Conservation (phyloP, 345 rosid genomes). For the Nasturtium officinale region DNA sequence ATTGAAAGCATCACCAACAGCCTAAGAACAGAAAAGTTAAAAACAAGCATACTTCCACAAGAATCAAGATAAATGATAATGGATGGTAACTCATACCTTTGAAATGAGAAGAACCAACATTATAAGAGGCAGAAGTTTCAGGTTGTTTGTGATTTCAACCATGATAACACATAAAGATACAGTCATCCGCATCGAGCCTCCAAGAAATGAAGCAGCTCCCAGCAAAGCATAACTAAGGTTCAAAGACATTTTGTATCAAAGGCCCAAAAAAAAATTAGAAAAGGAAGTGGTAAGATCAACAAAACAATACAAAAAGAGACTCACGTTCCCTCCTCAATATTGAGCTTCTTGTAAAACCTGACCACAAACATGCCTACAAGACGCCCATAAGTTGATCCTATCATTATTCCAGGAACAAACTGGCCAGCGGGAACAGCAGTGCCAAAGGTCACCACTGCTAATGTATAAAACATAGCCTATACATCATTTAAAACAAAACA, state of each 20-base stretch:
- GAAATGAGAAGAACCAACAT: slow-evolving; percentile 99
- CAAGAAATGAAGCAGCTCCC: slow-evolving; percentile 99
- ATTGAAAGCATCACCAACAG: slow-evolving; percentile 98
- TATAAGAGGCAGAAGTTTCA: slow-evolving; percentile 89
- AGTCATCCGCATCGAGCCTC: slow-evolving; percentile 99
- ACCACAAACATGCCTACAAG: slow-evolving; percentile 97
- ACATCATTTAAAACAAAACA: slow-evolving; percentile 31
- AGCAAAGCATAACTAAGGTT: slow-evolving; percentile 80
- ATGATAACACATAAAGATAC: slow-evolving; percentile 95
- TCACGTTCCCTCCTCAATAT: slow-evolving; percentile 99
- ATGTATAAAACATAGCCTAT: slow-evolving; percentile 92
- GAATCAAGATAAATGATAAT: slow-evolving; percentile 25
- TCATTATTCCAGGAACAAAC: slow-evolving; percentile 98
- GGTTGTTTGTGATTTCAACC: slow-evolving; percentile 97
- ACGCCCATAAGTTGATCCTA: slow-evolving; percentile 98
- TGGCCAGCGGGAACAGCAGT: slow-evolving; percentile 99
- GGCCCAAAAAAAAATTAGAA: neutral
- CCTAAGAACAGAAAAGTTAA: slow-evolving; percentile 52
- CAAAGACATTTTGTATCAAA: slow-evolving; percentile 25
- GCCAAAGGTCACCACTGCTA: slow-evolving; percentile 95
- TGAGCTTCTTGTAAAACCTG: slow-evolving; percentile 83
- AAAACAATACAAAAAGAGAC: slow-evolving; percentile 42
- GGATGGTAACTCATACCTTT: slow-evolving; percentile 56
- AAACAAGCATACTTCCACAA: neutral
- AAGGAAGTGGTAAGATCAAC: slow-evolving; percentile 13